phyloP scores from a whole-genome alignment of 371 early-diverging fungal species.

The Mycotypha africana region DNA sequence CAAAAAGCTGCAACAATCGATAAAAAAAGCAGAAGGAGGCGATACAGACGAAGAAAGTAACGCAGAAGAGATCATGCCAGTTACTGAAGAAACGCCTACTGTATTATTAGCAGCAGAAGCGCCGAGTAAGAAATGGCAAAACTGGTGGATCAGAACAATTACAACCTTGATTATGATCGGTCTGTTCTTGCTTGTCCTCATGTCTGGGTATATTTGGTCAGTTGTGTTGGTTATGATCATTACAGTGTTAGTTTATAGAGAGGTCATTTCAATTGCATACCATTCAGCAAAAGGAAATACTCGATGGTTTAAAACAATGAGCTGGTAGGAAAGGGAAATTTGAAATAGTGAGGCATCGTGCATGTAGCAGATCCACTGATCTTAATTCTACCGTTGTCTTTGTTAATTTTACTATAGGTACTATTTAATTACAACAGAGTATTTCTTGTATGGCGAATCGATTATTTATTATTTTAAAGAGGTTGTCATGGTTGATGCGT shows the following conservation, averaged over 20 bases:
- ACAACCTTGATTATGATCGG: conserved; percentile 89
- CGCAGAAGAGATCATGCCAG: neutral
- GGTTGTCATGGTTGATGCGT: conserved; percentile 75
- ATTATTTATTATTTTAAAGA: conserved; percentile 86
- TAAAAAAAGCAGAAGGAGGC: no score
- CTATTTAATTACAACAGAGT: conserved; percentile 82
- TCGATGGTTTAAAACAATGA: conserved; percentile 90
- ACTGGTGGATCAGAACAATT: conserved; percentile 75
- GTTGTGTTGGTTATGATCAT: conserved; percentile 81
- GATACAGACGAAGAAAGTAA: no score
- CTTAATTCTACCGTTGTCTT: no score
- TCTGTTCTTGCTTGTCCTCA: conserved; percentile 74
- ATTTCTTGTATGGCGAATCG: conserved; percentile 92
- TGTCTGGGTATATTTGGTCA: conserved; percentile 73
- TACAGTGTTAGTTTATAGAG: conserved; percentile 78
- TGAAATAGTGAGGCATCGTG: neutral
- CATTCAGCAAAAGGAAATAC: conserved; percentile 80
- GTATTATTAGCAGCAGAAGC: conserved; percentile 45
- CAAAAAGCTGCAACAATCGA: no score
- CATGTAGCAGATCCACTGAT: no score
- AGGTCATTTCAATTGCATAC: conserved; percentile 87
- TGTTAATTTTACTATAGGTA: conserved; percentile 55
- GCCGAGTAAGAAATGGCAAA: conserved; percentile 64
- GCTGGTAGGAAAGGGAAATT: conserved; percentile 59
- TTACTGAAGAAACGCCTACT: conserved; percentile 4